Conservation (phyloP, 225 moss, liverwort and hornwort genomes). For the Takakia lepidozioides region DNA sequence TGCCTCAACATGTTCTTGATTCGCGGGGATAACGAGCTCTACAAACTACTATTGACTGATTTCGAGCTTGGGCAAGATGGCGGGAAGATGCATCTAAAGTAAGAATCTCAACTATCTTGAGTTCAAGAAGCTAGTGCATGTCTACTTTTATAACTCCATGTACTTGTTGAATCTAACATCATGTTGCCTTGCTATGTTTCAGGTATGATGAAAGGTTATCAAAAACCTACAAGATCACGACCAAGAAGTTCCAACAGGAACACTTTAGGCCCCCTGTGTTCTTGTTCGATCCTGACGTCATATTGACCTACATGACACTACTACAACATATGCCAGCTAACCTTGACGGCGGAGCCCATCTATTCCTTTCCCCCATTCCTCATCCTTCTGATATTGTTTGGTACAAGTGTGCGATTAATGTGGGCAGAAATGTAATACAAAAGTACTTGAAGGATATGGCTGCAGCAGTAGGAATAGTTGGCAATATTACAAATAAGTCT, state of each 20-base stretch:
- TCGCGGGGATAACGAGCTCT: background rate
- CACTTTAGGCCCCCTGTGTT: no score
- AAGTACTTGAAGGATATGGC: background rate
- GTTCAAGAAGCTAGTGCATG: background rate
- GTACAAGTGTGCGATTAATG: background rate
- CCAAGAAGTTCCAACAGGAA: background rate
- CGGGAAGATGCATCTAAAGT: background rate
- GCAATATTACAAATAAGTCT: background rate
- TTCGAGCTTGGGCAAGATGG: background rate
- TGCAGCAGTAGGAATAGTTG: background rate
- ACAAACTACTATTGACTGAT: background rate
- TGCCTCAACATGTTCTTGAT: background rate
- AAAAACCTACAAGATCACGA: no score
- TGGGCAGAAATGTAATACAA: background rate
- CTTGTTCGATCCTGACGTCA: no score
- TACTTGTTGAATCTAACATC: background rate
- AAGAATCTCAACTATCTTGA: background rate
- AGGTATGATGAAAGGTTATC: background rate
- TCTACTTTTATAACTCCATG: background rate
- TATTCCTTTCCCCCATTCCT: background rate
- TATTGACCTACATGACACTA: no score
- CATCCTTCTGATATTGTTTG: background rate
- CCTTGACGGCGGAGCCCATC: background rate
- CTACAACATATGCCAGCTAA: no score
- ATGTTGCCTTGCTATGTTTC: background rate